Base-by-base conservation (phyloP, 2,329 filamentous ascomycete genomes). In the Penicillium vulpinum region DNA sequence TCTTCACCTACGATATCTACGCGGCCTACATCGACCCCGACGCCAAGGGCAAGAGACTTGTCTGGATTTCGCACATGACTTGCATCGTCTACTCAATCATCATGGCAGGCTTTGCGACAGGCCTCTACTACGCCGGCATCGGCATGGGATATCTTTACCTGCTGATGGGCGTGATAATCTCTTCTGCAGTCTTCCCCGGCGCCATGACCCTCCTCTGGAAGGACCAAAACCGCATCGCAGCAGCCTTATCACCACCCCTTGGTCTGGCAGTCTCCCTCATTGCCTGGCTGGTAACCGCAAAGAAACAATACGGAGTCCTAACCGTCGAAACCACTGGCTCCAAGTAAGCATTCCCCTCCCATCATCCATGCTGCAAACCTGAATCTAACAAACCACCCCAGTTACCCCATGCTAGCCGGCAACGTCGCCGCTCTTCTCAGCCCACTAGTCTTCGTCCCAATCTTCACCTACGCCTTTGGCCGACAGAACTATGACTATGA, bases 141-240 rank as follows among this genome's bases (percentile, higher is more conserved):
- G 88, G 85, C 11, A 94, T 96, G 90, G 92, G 91, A 11, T 95
- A 92, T 67, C 80, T 95, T 3, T 95, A 95, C 69, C 79, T 96
- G 1, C 84, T 96, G 70, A 96, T 96, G 92, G 92, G 92, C 8
- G 89, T 92, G 49, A 90, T 96, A 67, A 94, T 96, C 69, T 91
- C 88, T 0, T 85, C 89, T 0, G 92, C 91, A 3, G 91, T 96
- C 4, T 82, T 96, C 13, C 92, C 92, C 0, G 90, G 91, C 0
- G 88, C 90, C 0, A 78, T 96, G 60, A 90, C 91, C 0, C 82
- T 96, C 0, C 80, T 92, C 57, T 96, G 91, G 91, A 84, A 83
- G 48, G 85, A 88, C 2, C 91, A 95, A 72, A 91, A 90, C 68
- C 87, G 85, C 79, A 85, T 85, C 71, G 89, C 90, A 1, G 90